Evolutionary conservation across 2,329 filamentous ascomycete species (phyloP).

Genomic region (Cladosporium sp.): DNA sequence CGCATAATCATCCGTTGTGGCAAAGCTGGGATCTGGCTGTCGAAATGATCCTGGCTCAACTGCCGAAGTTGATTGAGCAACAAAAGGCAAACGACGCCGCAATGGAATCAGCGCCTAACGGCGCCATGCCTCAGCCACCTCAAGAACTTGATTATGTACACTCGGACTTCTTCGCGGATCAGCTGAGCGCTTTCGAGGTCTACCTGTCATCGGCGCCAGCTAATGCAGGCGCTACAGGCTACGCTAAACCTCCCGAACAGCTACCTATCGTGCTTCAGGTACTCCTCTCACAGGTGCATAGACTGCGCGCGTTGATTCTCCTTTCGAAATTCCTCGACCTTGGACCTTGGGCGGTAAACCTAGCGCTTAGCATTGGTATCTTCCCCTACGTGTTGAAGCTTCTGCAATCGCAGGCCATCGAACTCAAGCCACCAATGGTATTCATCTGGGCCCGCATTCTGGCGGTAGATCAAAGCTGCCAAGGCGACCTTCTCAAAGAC

Average conservation of each 20-base stretch:
- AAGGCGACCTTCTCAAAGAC: conserved; percentile 91
- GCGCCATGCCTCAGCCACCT: conserved; percentile 17
- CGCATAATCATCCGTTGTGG: conserved; percentile 92
- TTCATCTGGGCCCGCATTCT: conserved; percentile 98
- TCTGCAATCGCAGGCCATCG: conserved; percentile 87
- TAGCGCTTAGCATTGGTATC: conserved; percentile 94
- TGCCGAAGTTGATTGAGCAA: conserved; percentile 76
- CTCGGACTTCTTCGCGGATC: conserved; percentile 94
- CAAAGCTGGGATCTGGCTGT: conserved; percentile 96
- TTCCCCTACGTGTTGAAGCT: conserved; percentile 99
- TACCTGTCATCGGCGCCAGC: conserved; percentile 89
- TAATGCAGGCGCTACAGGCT: conserved; percentile 64
- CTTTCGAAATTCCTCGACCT: conserved; percentile 91
- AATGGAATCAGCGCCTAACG: conserved; percentile 17
- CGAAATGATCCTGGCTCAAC: conserved; percentile 86
- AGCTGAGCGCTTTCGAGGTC: conserved; percentile 94
- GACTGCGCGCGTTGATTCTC: conserved; percentile 83
- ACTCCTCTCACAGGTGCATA: conserved; percentile 88
- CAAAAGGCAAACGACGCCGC: conserved; percentile 56
- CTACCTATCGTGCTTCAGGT: conserved; percentile 95
- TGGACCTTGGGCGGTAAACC: conserved; percentile 96
- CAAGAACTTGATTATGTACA: conserved; percentile 84
- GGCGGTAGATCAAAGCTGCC: conserved; percentile 89
- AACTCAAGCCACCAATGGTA: conserved; percentile 97
- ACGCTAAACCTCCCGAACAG: conserved; percentile 65